Base-by-base conservation (phyloP, 2,329 filamentous ascomycete species). In the Paraphoma sp. region DNA sequence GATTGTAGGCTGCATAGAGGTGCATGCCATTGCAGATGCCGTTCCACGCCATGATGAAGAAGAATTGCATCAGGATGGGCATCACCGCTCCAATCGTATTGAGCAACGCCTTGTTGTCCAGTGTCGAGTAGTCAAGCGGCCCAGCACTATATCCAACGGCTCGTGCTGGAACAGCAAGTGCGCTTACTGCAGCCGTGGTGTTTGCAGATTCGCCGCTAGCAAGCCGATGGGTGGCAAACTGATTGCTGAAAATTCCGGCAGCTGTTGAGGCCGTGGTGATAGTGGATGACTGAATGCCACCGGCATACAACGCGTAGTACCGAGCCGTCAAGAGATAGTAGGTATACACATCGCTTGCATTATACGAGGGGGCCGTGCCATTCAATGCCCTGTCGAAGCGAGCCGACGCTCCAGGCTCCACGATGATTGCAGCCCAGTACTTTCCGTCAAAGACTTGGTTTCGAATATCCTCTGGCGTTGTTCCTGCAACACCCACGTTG, bases 61-160 rank as follows among this genome's bases (percentile, higher is more conserved):
- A 82, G 70, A 82, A 82, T 53, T 82, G 76, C 56, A 80, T 78
- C 33, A 82, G 76, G 10, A 82, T 64, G 9, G 79, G 75, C 7
- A 82, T 63, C 36, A 82, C 76, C 18, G 80, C 72, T 5, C 74
- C 70, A 14, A 36, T 3, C 10, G 33, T 36, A 14, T 36, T 7
- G 6, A 36, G 33, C 33, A 36, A 36, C 14, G 33, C 33, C 33
- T 36, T 36, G 33, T 36, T 36, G 33, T 36, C 33, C 33, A 36
- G 9, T 14, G 9, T 14, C 3, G 33, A 10, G 33, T 36, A 3
- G 33, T 36, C 33, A 14, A 36, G 44, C 28, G 44, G 16, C n/a
- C 5, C 44, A 16, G 44, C 44, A 17, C n/a, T 31, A 28, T n/a
- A 11, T 3, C 29, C 28, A 8, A 46, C 10, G 29, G 44, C 16